Evolutionary conservation across 345 rosid species (phyloP).

Genomic region (Rhizophora apiculata): DNA sequence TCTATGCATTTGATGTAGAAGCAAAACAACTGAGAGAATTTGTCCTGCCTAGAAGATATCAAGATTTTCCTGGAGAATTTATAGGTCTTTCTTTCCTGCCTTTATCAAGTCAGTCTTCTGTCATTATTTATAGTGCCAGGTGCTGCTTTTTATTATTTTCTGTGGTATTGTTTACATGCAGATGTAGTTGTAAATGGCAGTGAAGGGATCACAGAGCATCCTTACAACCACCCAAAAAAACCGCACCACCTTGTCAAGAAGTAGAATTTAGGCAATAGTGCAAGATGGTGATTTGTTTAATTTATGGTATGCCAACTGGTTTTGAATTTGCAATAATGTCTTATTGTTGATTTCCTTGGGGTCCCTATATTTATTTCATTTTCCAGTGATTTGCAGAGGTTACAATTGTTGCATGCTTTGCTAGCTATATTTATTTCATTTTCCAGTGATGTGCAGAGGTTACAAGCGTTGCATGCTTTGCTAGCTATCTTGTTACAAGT

Average conservation of each 20-base stretch:
- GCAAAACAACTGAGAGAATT: constrained; percentile 76
- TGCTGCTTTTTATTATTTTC: constrained; percentile 22
- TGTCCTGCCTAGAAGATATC: constrained; percentile 71
- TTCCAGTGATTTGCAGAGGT: not conserved
- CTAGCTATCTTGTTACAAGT: too few relatives aligned
- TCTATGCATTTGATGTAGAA: constrained; percentile 82
- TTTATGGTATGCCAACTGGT: too few relatives aligned
- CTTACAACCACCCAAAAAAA: too few relatives aligned
- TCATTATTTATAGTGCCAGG: constrained; percentile 86
- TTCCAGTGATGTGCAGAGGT: not conserved
- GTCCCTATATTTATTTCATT: not conserved
- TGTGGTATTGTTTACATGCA: not conserved
- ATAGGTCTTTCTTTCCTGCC: constrained; percentile 85
- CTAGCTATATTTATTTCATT: not conserved
- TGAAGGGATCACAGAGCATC: not conserved
- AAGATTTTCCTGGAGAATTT: constrained; percentile 95
- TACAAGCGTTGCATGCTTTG: not conserved
- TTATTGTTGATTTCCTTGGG: not conserved
- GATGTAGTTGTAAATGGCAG: not conserved
- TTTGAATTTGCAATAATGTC: too few relatives aligned
- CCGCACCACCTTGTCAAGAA: too few relatives aligned
- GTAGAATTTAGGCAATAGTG: too few relatives aligned
- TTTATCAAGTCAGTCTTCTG: constrained; percentile 46
- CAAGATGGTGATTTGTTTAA: too few relatives aligned
- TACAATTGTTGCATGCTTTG: not conserved